Conservation (phyloP, 2,329 filamentous ascomycete genomes). For the Simplicillium aogashimaense region DNA sequence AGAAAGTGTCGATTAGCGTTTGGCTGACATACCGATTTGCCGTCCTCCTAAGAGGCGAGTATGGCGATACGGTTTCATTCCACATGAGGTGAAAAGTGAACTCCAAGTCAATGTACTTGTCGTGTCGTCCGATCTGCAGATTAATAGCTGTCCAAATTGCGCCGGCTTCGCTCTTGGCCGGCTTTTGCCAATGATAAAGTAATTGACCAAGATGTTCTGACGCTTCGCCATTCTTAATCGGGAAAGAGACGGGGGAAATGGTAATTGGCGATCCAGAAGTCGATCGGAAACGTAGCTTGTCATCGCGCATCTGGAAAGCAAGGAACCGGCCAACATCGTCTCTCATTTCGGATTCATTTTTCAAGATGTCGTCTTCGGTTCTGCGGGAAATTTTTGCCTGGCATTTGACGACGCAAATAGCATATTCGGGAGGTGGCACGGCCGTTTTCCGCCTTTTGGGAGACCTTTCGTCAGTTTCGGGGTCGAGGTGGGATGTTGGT, state of each 20-base stretch:
- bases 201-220: conserved; percentile 10
- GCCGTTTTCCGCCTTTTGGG: conserved; percentile 21
- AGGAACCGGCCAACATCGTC: conserved; percentile 13
- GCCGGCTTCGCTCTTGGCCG: conserved; percentile 14
- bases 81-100: conserved; percentile 28
- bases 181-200: conserved; percentile 6
- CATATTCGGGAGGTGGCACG: conserved; percentile 1
- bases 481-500: conserved; percentile 4
- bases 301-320: conserved; percentile 7
- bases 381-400: conserved; percentile 16
- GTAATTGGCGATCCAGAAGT: conserved; percentile 6
- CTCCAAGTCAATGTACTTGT: conserved; percentile 15
- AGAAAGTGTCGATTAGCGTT: conserved; percentile 24
- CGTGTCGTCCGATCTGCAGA: conserved; percentile 18
- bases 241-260: conserved; percentile 9
- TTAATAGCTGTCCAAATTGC: conserved; percentile 23
- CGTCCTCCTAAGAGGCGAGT: conserved; percentile 16
- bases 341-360: conserved; percentile 5
- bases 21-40: conserved; percentile 22
- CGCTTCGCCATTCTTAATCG: conserved; percentile 13
- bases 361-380: conserved; percentile 8
- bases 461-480: conserved; percentile 6
- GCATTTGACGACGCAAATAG: conserved; percentile 16
- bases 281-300: conserved; percentile 10
- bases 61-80: conserved; percentile 27